A percentile compares a stretch with the other conserved stretches of the same genome.
phyloP scores from a whole-genome alignment of 176 grass and related monocot species.

The Eleusine indica region DNA sequence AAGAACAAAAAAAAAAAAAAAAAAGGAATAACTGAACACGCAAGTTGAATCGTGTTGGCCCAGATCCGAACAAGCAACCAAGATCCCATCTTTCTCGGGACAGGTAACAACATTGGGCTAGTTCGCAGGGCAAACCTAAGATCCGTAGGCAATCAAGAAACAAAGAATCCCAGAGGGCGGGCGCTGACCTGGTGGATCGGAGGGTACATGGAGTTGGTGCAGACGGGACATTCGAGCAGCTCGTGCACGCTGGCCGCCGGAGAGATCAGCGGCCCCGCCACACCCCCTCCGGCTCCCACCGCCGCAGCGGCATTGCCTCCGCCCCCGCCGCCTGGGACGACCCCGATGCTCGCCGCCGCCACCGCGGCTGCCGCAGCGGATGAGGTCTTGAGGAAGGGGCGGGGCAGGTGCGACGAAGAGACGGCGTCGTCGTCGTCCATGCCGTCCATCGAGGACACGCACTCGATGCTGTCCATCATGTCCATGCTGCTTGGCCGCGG shows the following conservation, averaged over 20 bases:
- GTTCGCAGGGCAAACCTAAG: background rate
- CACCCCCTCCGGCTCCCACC: background rate
- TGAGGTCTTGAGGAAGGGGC: background rate
- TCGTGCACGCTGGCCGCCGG: constrained; percentile 74
- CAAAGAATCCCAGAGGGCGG: background rate
- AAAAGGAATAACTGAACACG: background rate
- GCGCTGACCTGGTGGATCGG: constrained; percentile 68
- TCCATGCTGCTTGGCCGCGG: background rate
- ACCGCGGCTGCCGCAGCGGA: background rate
- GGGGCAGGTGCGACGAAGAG: background rate
- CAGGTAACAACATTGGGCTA: background rate
- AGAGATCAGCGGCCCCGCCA: constrained; percentile 16
- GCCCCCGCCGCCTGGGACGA: background rate
- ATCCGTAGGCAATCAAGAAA: background rate
- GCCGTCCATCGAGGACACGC: background rate
- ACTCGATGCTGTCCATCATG: background rate
- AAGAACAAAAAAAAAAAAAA: background rate
- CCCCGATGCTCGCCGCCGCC: background rate
- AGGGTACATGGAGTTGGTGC: constrained; percentile 98
- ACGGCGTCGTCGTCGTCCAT: background rate
- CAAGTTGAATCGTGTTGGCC: background rate
- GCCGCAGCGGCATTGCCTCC: background rate
- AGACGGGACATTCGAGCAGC: constrained; percentile 97
- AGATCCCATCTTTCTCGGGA: background rate
- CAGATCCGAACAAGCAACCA: background rate